Percentiles rank a stretch among this genome's conserved stretches.
Evolutionary conservation across 1,139 yeast species (phyloP).

Genomic region (Yamadazyma diddensiae): DNA sequence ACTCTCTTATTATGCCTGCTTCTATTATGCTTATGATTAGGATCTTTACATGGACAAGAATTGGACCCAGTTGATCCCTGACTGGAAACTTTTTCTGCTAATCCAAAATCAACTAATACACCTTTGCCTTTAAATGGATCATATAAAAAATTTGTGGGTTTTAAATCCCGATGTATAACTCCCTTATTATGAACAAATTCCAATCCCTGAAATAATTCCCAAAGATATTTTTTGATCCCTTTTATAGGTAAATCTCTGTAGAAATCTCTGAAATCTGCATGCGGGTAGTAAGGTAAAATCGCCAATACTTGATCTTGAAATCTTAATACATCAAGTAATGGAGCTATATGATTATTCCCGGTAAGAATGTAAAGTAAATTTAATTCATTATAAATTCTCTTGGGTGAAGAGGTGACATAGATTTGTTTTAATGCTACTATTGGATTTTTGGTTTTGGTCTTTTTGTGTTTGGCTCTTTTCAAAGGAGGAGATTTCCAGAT

Average conservation of each 20-base stretch:
- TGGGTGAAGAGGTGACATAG: conserved; percentile 93
- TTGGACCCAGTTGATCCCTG: conserved; percentile 7
- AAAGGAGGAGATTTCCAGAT: conserved; percentile 49
- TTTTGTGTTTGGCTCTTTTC: conserved; percentile 18
- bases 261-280: conserved; percentile 85
- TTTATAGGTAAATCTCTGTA: conserved; percentile 74
- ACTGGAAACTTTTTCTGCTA: conserved; percentile 57
- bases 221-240: conserved; percentile 79
- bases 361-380: conserved; percentile 65
- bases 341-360: conserved; percentile 78
- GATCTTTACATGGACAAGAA: conserved; percentile 27
- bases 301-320: conserved; percentile 90
- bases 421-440: conserved; percentile 90
- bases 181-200: conserved; percentile 72
- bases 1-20: conserved; percentile 32
- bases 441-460: conserved; percentile 34
- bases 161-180: conserved; percentile 84
- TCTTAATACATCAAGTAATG: conserved; percentile 82
- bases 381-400: conserved; percentile 83
- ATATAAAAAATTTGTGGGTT: conserved; percentile 85
- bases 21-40: conserved; percentile 22
- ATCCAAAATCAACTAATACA: conserved; percentile 87
- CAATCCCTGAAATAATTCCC: conserved; percentile 73
- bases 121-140: conserved; percentile 76
- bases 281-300: conserved; percentile 86